phyloP scores from a whole-genome alignment of 306 rosid species.

The Styphnolobium japonicum region DNA sequence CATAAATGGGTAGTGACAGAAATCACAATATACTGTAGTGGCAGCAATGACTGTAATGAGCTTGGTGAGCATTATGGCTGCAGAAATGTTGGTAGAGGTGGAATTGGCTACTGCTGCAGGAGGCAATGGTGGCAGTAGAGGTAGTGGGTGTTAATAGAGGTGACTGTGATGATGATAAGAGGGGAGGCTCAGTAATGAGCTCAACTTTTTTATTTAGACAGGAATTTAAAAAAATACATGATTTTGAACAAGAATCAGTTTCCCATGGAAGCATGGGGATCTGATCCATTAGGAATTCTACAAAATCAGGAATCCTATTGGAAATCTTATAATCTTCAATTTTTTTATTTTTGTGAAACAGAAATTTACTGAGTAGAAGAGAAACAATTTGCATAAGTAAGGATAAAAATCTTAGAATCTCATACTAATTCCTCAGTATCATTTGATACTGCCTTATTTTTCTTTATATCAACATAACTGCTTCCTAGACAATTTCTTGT shows the following conservation, averaged over 20 bases:
- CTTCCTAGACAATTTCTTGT: background rate
- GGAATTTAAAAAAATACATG: too few relatives aligned
- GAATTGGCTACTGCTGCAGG: background rate
- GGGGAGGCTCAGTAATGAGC: too few relatives aligned
- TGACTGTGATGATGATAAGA: too few relatives aligned
- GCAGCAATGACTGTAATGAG: too few relatives aligned
- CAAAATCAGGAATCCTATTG: background rate
- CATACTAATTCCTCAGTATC: background rate
- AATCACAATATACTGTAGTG: too few relatives aligned
- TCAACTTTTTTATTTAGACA: too few relatives aligned
- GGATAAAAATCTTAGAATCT: background rate
- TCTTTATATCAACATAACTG: background rate
- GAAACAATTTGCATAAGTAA: background rate
- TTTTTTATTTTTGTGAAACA: background rate
- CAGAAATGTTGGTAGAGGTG: background rate
- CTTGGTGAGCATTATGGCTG: background rate
- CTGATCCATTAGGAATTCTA: background rate
- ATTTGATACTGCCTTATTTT: background rate
- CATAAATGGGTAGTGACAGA: too few relatives aligned
- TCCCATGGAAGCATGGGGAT: too few relatives aligned
- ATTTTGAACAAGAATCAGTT: too few relatives aligned
- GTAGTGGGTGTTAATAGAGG: background rate
- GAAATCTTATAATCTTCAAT: background rate
- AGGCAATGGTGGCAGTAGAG: background rate
- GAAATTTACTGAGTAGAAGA: background rate